A percentile compares a stretch with the other conserved stretches of the same genome.
These are phyloP conservation scores for Podila horticola DNA, from an alignment of 192 early-diverging fungal genomes.

Conservation along the genomic window DNA sequence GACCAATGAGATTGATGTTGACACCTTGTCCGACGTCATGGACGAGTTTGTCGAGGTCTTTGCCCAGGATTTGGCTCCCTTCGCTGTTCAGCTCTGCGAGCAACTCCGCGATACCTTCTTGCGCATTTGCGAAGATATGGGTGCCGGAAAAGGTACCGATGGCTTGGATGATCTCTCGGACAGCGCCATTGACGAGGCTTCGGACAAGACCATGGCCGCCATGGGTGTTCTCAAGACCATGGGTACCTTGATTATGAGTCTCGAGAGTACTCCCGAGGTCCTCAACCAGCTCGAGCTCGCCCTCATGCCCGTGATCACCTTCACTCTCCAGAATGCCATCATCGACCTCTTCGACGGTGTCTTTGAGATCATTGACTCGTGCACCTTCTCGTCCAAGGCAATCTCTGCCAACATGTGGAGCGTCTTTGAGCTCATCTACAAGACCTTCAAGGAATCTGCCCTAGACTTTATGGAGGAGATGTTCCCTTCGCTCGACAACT, in stretches of 20 bases:
- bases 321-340: slow-evolving; percentile 81
- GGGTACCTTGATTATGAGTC: slow-evolving; percentile 83
- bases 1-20: slow-evolving; percentile 95
- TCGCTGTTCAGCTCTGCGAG: slow-evolving; percentile 88
- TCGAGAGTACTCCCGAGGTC: slow-evolving; percentile 86
- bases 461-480: slow-evolving; percentile 93
- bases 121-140: slow-evolving; percentile 71
- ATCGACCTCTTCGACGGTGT: slow-evolving; percentile 86
- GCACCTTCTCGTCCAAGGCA: slow-evolving; percentile 83
- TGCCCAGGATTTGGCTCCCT: slow-evolving; percentile 93
- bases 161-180: slow-evolving; percentile 61
- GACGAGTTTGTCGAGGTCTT: slow-evolving; percentile 93
- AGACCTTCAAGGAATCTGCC: slow-evolving; percentile 82
- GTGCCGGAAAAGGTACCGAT: slow-evolving; percentile 40
- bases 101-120: slow-evolving; percentile 91
- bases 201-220: slow-evolving; percentile 90
- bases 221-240: slow-evolving; percentile 93
- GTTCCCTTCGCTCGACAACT: slow-evolving; percentile 91
- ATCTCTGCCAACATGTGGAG: slow-evolving; percentile 89
- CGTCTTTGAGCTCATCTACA: slow-evolving; percentile 82
- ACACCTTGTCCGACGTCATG: slow-evolving; percentile 87
- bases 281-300: slow-evolving; percentile 83
- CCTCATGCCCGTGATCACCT: slow-evolving; percentile 80
- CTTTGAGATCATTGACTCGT: slow-evolving; percentile 91
- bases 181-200: slow-evolving; percentile 70